Evolutionary conservation across 495 filamentous ascomycete species (phyloP), one percentile per base, ranked within the genome.

Genomic region (Cercophora newfieldiana): DNA sequence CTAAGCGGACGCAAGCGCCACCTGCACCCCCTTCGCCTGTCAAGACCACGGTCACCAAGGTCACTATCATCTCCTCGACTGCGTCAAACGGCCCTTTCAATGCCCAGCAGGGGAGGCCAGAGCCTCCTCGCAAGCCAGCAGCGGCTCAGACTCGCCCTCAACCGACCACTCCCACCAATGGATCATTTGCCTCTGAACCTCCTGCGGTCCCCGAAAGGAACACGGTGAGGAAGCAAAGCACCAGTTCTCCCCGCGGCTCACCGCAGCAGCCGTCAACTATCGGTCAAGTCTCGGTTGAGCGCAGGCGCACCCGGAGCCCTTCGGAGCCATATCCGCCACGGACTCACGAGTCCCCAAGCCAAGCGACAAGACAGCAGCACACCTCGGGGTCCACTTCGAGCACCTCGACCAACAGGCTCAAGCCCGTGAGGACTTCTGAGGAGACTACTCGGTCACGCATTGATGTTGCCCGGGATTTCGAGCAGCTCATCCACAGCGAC

Each of bases 401-500:
- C 24, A 71, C 75, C 0, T 78, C 75, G 6, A 78, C 77, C 24
- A 75, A 77, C 19, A 80, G 82, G 58, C 71, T 82, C 44, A 84
- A 81, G 69, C 68, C 78, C 0, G 72, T 81, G 12, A 79, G 82
- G 33, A 81, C 79, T 21, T 85, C 83, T 5, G 82, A 86, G 54
- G 84, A 86, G 26, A 81, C 69, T 71, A 80, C 71, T 79, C 74
- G 74, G 21, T 71, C 71, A 28, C 78, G 74, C 18, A 72, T 75
- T 21, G 80, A 80, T 65, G 75, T 79, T 12, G 80, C 76, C 30
- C 75, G 79, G 24, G 77, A 82, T 56, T 93, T 99, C 75, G 95
- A 99, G 70, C 86, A 94, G 68, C 82, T 97, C 37, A 95, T 99
- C 64, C 88, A 90, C 44, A 93, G 93, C 75, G 88, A 93, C 63